Percentiles rank a stretch among this genome's conserved stretches.
phyloP scores from a whole-genome alignment of 2,329 filamentous ascomycete species.

The Colletotrichum sidae region DNA sequence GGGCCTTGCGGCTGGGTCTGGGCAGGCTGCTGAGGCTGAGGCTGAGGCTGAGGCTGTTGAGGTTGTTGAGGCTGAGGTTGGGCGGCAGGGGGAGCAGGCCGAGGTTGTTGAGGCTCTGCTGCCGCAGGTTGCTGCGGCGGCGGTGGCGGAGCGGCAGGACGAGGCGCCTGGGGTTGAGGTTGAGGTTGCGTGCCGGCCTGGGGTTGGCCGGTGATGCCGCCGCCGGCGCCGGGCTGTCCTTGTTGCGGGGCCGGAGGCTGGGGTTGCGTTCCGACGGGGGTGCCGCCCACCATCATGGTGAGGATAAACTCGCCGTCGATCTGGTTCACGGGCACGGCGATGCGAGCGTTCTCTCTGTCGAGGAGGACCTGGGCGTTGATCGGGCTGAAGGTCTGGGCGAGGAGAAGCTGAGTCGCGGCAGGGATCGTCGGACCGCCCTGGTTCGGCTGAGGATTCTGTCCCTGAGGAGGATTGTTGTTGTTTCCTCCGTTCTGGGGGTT shows the following conservation, averaged over 20 bases:
- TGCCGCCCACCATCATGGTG: slow-evolving; percentile 38
- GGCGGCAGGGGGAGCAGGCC: not conserved
- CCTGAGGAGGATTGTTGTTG: slow-evolving; percentile 8
- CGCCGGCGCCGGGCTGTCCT: slow-evolving; percentile 5
- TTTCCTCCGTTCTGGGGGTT: slow-evolving; percentile 10
- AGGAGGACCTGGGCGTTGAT: slow-evolving; percentile 37
- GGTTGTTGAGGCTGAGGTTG: slow-evolving; percentile 11
- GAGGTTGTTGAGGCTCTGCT: slow-evolving; percentile 11
- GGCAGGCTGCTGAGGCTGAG: not conserved
- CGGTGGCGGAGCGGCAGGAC: not conserved
- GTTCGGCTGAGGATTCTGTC: not conserved
- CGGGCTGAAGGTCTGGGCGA: slow-evolving; percentile 40
- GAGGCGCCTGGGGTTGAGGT: slow-evolving; percentile 6
- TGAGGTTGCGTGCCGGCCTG: slow-evolving; percentile 3
- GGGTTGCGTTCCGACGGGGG: slow-evolving; percentile 28
- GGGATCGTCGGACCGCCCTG: slow-evolving; percentile 25
- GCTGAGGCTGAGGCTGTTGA: slow-evolving; percentile 9
- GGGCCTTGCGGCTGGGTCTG: slow-evolving; percentile 14
- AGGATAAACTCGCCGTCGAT: slow-evolving; percentile 41
- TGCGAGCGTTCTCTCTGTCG: slow-evolving; percentile 38
- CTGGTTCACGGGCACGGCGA: slow-evolving; percentile 39
- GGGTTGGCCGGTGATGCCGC: slow-evolving; percentile 7
- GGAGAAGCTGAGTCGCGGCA: slow-evolving; percentile 39
- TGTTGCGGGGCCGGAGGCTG: slow-evolving; percentile 28
- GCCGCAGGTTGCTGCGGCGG: not conserved